Percentiles rank a stretch among this genome's conserved stretches.
These are phyloP conservation scores for Chara braunii DNA, from an alignment of 139 green algal genomes.

Conservation along the genomic window DNA sequence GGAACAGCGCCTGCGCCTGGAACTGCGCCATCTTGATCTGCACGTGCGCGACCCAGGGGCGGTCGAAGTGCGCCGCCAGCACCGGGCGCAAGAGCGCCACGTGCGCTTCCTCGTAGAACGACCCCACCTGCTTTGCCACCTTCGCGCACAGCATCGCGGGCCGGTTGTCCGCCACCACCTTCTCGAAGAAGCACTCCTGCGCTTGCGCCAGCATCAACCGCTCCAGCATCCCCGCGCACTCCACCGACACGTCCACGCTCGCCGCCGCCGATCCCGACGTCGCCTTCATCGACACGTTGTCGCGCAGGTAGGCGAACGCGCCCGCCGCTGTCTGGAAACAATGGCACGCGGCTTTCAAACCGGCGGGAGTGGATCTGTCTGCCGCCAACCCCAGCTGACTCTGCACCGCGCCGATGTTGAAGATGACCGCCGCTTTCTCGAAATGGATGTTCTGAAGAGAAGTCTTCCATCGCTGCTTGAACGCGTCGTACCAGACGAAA, in stretches of 20 bases:
- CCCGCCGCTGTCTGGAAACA: slow-evolving; percentile 68
- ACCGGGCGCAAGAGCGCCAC: slow-evolving; percentile 28
- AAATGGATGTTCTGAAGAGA: slow-evolving; percentile 70
- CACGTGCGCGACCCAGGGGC: slow-evolving; percentile 32
- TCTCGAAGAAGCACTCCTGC: slow-evolving; percentile 86
- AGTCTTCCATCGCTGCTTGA: slow-evolving; percentile 45
- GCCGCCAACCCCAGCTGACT: slow-evolving; percentile 63
- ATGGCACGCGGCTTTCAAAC: slow-evolving; percentile 62
- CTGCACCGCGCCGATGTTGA: slow-evolving; percentile 77
- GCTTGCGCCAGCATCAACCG: slow-evolving; percentile 87
- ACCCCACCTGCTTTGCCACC: slow-evolving; percentile 63
- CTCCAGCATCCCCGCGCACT: slow-evolving; percentile 77
- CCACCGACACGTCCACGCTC: slow-evolving; percentile 58
- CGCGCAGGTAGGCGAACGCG: slow-evolving; percentile 61
- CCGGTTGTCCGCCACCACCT: slow-evolving; percentile 70
- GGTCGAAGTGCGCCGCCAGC: slow-evolving; percentile 37
- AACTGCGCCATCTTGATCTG: slow-evolving; percentile 37
- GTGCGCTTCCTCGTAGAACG: slow-evolving; percentile 42
- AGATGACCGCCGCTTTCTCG: slow-evolving; percentile 84
- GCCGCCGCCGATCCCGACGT: background rate
- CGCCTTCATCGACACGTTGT: slow-evolving; percentile 49
- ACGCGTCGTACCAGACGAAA: slow-evolving; percentile 73
- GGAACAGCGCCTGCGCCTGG: slow-evolving; percentile 27
- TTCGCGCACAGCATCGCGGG: slow-evolving; percentile 53
- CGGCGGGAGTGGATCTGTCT: slow-evolving; percentile 59